phyloP scores from a whole-genome alignment of 2,329 filamentous ascomycete genomes.

The Pseudocercospora fijiensis region DNA sequence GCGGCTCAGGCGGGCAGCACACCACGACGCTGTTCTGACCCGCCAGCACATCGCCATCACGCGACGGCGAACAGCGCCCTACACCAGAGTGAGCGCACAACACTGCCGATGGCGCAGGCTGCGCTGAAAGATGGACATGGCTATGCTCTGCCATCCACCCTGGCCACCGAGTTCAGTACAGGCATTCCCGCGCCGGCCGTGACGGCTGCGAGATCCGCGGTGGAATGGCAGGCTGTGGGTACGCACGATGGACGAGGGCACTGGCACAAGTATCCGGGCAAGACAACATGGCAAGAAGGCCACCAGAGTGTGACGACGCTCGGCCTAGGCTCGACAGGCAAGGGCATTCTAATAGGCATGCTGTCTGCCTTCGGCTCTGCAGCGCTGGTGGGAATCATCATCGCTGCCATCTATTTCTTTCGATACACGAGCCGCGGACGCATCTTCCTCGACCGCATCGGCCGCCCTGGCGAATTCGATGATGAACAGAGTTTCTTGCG shows the following conservation, averaged over 20 bases:
- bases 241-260: neutral
- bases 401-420: constrained; percentile 87
- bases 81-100: constrained; percentile 14
- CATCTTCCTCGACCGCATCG: constrained; percentile 90
- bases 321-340: constrained; percentile 47
- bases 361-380: constrained; percentile 92
- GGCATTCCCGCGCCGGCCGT: constrained; percentile 1
- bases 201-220: neutral
- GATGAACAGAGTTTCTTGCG: constrained; percentile 92
- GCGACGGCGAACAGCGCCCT: constrained; percentile 18
- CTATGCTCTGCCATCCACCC: constrained; percentile 16
- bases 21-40: neutral
- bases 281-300: constrained; percentile 11
- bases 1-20: constrained; percentile 3
- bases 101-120: constrained; percentile 30
- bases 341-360: constrained; percentile 90
- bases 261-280: neutral
- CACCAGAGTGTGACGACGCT: constrained; percentile 14
- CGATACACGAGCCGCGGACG: constrained; percentile 83
- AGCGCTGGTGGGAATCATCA: constrained; percentile 74
- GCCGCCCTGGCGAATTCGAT: constrained; percentile 91
- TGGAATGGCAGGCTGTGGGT: constrained; percentile 9
- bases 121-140: constrained; percentile 25
- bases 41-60: constrained; percentile 20
- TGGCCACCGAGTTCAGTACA: constrained; percentile 10